Evolutionary conservation across 2,329 filamentous ascomycete genomes (phyloP), one percentile per base, ranked within the genome.

Genomic region (Daldinia sp.): DNA sequence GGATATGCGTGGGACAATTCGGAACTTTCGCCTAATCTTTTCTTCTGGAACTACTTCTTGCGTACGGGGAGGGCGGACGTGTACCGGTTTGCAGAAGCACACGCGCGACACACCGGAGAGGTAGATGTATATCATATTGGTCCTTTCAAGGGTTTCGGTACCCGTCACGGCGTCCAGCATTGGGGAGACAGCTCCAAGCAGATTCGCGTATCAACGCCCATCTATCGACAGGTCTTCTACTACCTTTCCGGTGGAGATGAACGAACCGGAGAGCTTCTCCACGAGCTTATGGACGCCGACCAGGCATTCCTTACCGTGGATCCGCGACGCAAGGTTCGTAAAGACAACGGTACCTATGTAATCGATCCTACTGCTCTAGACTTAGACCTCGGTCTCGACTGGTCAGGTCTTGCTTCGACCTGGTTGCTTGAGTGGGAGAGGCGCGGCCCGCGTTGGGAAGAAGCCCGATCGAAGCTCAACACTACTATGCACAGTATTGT

Each of bases 1-100:
- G 88, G 88, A 0, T 90, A 87, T 65, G 88, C 87, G 0, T 90
- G 88, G 88, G 88, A 90, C 55, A 90, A 90, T 73, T 88, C 86
- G 0, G 88, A 90, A 74, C 80, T 90, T 0, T 90, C 88, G 0
- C 86, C 88, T 0, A 88, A 90, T 71, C 76, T 90, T 1, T 90
- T 86, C 78, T 84, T 90, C 72, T 90, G 88, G 88, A 84, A 83
- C 3, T 86, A 88, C 64, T 90, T 90, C 77, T 81, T 90, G 1
- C 84, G 85, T 9, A 90, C 87, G 0, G 87, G 87, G 0, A 81
- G 85, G 1, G 82, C 83, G 2, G 87, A 88, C 59, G 84, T 88
- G 0, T 90, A 86, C 72, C 82, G 85, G 0, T 84, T 90, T 53
- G 87, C 88, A 0, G 88, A 90, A 73, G 85, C 86, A 0, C 78